Conservation (phyloP, 805 yeast genomes). For the Wickerhamomyces silvicola region DNA sequence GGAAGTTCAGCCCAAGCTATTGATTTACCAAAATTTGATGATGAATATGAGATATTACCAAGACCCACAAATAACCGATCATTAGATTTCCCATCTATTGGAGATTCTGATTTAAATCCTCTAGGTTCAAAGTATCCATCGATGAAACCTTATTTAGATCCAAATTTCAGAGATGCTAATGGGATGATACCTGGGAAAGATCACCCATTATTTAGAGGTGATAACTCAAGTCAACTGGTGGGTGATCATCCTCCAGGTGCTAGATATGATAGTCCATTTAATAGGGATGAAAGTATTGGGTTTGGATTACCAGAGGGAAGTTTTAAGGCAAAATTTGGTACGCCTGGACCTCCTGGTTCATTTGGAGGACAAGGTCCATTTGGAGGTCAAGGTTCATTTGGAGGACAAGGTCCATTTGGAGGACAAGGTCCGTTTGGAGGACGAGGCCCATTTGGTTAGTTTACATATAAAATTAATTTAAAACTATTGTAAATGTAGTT, state of each 20-base stretch:
- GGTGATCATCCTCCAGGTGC: slow-evolving; percentile 5
- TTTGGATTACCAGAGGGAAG: slow-evolving; percentile 11
- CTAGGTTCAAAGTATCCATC: slow-evolving; percentile 36
- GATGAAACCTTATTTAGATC: slow-evolving; percentile 38
- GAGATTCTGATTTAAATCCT: slow-evolving; percentile 48
- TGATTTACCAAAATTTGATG: slow-evolving; percentile 51
- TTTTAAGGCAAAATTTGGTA: slow-evolving; percentile 2
- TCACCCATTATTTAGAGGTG: slow-evolving; percentile 41
- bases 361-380: slow-evolving; percentile 4
- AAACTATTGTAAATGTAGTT: no score
- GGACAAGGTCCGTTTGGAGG: not conserved
- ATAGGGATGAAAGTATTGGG: slow-evolving; percentile 7
- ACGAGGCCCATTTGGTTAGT: no score
- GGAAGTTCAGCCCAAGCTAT: slow-evolving; percentile 14
- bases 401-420: slow-evolving; percentile 6
- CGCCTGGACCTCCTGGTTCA: no score
- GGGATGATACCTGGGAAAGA: slow-evolving; percentile 50
- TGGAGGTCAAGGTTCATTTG: slow-evolving; percentile 7
- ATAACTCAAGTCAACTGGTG: slow-evolving; percentile 15
- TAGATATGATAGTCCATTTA: slow-evolving; percentile 9
- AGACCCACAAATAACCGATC: slow-evolving; percentile 3
- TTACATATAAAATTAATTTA: no score
- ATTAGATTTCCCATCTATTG: slow-evolving; percentile 29
- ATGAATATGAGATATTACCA: slow-evolving; percentile 37
- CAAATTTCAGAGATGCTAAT: slow-evolving; percentile 26